Percentiles rank a stretch among this genome's conserved stretches.
Evolutionary conservation across 495 filamentous ascomycete genomes (phyloP).

Genomic region (Glarea lozoyensis): DNA sequence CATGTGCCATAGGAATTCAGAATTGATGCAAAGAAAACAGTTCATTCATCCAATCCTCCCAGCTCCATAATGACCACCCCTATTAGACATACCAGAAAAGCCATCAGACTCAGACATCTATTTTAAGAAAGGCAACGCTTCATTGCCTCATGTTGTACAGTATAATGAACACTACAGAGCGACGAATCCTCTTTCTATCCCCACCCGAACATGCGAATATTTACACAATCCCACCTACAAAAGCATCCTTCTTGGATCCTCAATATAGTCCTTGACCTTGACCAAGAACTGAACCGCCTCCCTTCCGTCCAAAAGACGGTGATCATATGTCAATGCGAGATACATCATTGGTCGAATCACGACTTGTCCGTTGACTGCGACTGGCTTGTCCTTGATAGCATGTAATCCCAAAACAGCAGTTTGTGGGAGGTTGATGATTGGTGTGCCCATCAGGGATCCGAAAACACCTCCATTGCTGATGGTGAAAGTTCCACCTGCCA

Average conservation of each 20-base stretch:
- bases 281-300: slow-evolving; percentile 97
- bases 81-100: no score
- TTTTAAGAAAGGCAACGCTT: no score
- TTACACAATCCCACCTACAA: no score
- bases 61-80: no score
- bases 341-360: slow-evolving; percentile 99
- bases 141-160: no score
- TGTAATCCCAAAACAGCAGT: slow-evolving; percentile 95
- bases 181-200: no score
- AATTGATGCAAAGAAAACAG: no score
- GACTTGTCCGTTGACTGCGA: slow-evolving; percentile 83
- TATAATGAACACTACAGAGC: no score
- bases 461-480: slow-evolving; percentile 85
- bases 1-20: no score
- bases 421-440: slow-evolving; percentile 98
- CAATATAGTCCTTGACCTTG: slow-evolving; percentile 98
- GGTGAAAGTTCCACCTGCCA: slow-evolving; percentile 98
- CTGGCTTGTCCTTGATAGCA: slow-evolving; percentile 90
- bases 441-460: slow-evolving; percentile 81
- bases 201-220: no score
- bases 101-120: no score
- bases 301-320: slow-evolving; percentile 87
- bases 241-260: slow-evolving; percentile 91
- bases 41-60: no score
- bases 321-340: slow-evolving; percentile 93